Conservation (phyloP, 805 yeast species). For the Wickerhamiella parazyma region DNA sequence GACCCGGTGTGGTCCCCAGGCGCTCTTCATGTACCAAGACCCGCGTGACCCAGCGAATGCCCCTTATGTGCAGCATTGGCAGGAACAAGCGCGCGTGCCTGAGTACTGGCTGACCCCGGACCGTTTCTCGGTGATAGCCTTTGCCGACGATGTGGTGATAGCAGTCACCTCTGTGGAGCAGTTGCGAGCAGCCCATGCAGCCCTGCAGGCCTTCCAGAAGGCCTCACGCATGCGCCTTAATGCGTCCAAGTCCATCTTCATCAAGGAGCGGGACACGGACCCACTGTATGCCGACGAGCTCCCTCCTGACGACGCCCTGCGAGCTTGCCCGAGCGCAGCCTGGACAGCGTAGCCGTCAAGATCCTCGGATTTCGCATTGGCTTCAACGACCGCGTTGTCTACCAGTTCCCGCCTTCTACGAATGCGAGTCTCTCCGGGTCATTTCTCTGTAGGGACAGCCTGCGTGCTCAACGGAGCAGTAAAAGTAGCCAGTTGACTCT, state of each 20-base stretch:
- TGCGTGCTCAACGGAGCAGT: no score
- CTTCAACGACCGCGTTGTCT: background rate
- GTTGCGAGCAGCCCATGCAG: background rate
- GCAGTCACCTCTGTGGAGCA: background rate
- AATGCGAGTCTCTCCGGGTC: no score
- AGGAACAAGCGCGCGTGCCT: no score
- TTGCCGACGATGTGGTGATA: conserved; percentile 2
- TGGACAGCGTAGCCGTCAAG: background rate
- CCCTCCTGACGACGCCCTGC: background rate
- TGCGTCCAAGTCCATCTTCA: background rate
- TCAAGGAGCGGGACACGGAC: background rate
- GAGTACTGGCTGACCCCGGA: no score
- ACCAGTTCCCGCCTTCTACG: no score
- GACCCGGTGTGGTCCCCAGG: background rate
- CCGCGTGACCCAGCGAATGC: no score
- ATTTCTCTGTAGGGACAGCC: no score
- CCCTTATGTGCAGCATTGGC: no score
- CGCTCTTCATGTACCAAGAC: background rate
- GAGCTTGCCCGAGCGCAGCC: no score
- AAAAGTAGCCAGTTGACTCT: no score
- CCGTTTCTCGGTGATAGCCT: background rate
- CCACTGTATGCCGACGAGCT: background rate
- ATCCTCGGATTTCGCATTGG: background rate
- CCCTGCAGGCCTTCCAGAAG: background rate
- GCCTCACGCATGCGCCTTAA: background rate